phyloP scores from a whole-genome alignment of 2,329 filamentous ascomycete species.

The Cyphellophora attinorum region DNA sequence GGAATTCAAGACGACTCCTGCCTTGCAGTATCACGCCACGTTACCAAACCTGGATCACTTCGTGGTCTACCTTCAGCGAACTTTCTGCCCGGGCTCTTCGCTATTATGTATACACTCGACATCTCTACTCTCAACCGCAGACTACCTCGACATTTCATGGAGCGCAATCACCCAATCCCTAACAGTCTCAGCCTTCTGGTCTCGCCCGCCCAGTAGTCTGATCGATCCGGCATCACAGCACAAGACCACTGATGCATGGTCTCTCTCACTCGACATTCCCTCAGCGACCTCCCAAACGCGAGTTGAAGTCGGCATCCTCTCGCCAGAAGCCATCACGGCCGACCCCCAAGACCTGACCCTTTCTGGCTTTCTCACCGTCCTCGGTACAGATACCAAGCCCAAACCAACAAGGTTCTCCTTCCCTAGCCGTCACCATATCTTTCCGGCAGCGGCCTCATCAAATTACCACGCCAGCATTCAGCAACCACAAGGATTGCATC shows the following conservation, averaged over 20 bases:
- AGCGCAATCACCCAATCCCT: slow-evolving; percentile 58
- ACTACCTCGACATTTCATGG: slow-evolving; percentile 67
- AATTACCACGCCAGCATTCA: slow-evolving; percentile 57
- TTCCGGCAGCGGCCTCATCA: slow-evolving; percentile 28
- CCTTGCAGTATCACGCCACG: slow-evolving; percentile 61
- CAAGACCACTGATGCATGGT: slow-evolving; percentile 32
- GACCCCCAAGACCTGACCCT: slow-evolving; percentile 68
- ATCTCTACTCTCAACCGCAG: slow-evolving; percentile 40
- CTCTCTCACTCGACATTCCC: slow-evolving; percentile 28
- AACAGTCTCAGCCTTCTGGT: slow-evolving; percentile 57
- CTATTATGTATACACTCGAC: slow-evolving; percentile 42
- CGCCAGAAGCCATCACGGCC: slow-evolving; percentile 48
- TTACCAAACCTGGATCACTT: slow-evolving; percentile 50
- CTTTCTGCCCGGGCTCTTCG: slow-evolving; percentile 41
- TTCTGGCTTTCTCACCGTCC: slow-evolving; percentile 66
- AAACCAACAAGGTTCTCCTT: slow-evolving; percentile 76
- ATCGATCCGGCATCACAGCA: slow-evolving; percentile 13
- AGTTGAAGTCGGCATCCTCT: slow-evolving; percentile 72
- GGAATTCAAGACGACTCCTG: slow-evolving; percentile 52
- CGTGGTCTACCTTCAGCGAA: slow-evolving; percentile 41
- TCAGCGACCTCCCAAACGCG: slow-evolving; percentile 9
- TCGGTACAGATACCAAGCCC: slow-evolving; percentile 62
- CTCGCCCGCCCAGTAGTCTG: slow-evolving; percentile 20
- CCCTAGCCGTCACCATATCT: slow-evolving; percentile 63
- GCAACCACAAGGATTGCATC: slow-evolving; percentile 73